Percentiles rank a stretch among this genome's conserved stretches.
Evolutionary conservation across 2,329 filamentous ascomycete species (phyloP).

Genomic region (Aplosporella prunicola): DNA sequence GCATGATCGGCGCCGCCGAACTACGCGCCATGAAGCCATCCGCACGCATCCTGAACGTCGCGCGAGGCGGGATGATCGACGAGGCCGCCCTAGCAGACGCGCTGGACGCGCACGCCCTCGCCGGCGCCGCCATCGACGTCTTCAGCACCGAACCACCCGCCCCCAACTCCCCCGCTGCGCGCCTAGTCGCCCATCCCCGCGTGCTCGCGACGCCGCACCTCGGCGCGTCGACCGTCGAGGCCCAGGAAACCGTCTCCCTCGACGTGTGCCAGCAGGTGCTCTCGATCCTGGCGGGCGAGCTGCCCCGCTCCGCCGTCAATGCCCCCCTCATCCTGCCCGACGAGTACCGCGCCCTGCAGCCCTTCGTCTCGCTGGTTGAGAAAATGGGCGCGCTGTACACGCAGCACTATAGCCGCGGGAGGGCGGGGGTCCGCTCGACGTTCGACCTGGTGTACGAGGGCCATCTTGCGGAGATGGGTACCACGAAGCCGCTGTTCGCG

Average conservation of each 20-base stretch:
- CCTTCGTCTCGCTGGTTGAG: conserved; percentile 66
- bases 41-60: conserved; percentile 68
- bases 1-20: conserved; percentile 60
- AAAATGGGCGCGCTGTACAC: conserved; percentile 73
- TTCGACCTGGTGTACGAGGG: conserved; percentile 75
- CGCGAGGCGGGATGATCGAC: conserved; percentile 70
- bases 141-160: conserved; percentile 65
- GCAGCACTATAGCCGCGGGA: conserved; percentile 62
- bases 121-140: conserved; percentile 70
- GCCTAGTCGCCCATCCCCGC: conserved; percentile 57
- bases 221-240: conserved; percentile 70
- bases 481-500: conserved; percentile 69
- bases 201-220: conserved; percentile 73
- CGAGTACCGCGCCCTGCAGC: conserved; percentile 68
- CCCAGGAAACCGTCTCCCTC: conserved; percentile 74
- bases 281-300: conserved; percentile 59
- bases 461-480: conserved; percentile 59
- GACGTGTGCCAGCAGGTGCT: conserved; percentile 76
- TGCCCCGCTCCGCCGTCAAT: conserved; percentile 70
- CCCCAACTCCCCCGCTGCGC: conserved; percentile 49
- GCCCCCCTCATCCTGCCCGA: conserved; percentile 73
- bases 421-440: conserved; percentile 25
- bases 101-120: conserved; percentile 60
- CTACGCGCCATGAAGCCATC: conserved; percentile 62
- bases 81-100: conserved; percentile 63